Evolutionary conservation across 2,329 filamentous ascomycete genomes (phyloP).

Genomic region (Pyrenochaeta sp.): DNA sequence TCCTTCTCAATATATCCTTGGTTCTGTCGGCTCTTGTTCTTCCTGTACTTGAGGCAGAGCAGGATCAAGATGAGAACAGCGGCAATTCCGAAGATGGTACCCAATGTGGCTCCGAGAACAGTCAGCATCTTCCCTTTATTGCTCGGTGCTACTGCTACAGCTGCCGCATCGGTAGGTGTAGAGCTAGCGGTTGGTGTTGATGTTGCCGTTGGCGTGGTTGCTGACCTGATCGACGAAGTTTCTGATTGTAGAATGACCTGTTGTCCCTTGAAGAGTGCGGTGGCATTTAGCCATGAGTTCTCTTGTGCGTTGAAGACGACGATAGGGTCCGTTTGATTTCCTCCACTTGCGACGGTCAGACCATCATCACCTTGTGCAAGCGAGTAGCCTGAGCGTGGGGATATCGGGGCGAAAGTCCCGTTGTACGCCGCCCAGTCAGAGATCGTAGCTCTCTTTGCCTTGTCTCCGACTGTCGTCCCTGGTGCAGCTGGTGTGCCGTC

Average conservation of each 20-base stretch:
- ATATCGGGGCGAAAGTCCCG: conserved; percentile 71
- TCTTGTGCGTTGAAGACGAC: conserved; percentile 77
- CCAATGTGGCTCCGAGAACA: conserved; percentile 82
- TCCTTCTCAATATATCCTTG: conserved; percentile 55
- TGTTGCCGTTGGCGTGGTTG: conserved; percentile 27
- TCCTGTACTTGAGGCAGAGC: conserved; percentile 68
- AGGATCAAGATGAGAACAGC: conserved; percentile 75
- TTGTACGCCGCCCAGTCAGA: conserved; percentile 82
- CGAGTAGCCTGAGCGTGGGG: conserved; percentile 71
- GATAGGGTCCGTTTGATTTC: conserved; percentile 68
- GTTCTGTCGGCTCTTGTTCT: conserved; percentile 65
- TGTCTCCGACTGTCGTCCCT: conserved; percentile 57
- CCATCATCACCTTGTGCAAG: conserved; percentile 72
- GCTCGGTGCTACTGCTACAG: conserved; percentile 36
- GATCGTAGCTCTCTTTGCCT: conserved; percentile 63
- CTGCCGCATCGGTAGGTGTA: conserved; percentile 45
- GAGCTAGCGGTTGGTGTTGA: conserved; percentile 31
- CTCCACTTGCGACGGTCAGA: conserved; percentile 79
- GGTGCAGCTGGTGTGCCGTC: conserved; percentile 61
- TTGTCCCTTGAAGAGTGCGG: conserved; percentile 64
- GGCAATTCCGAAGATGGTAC: conserved; percentile 78
- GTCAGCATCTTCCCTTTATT: conserved; percentile 60
- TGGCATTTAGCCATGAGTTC: conserved; percentile 81
- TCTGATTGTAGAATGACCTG: conserved; percentile 39
- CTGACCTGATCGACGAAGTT: conserved; percentile 45